A percentile compares a stretch with the other conserved stretches of the same genome.
These are phyloP conservation scores for Allium fistulosum DNA, from an alignment of 106 monocot genomes.

Conservation along the genomic window DNA sequence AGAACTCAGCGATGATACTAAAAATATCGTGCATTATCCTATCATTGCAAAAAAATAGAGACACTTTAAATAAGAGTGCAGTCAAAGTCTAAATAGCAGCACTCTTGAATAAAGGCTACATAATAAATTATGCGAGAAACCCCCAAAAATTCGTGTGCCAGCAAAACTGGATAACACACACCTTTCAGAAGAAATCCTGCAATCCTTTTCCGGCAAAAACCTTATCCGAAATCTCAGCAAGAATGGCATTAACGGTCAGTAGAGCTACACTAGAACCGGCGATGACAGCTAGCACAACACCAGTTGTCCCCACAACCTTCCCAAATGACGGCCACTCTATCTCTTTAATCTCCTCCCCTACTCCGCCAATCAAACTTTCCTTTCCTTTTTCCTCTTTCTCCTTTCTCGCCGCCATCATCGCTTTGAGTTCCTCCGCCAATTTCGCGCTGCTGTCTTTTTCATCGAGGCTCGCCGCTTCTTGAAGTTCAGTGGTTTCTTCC, in stretches of 20 bases:
- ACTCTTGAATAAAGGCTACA: too few species aligned
- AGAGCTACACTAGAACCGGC: constrained; percentile 79
- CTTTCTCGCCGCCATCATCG: constrained; percentile 32
- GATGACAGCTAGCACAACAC: constrained; percentile 83
- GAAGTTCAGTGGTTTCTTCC: background rate
- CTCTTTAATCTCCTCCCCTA: constrained; percentile 61
- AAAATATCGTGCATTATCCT: too few species aligned
- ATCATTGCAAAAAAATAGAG: too few species aligned
- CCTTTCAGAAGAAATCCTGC: constrained; percentile 60
- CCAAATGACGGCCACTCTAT: constrained; percentile 93
- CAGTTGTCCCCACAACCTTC: constrained; percentile 78
- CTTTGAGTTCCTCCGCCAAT: constrained; percentile 47
- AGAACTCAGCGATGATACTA: too few species aligned
- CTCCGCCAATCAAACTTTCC: constrained; percentile 36
- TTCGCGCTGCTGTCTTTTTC: constrained; percentile 5
- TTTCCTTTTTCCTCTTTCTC: constrained; percentile 14
- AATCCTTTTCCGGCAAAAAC: constrained; percentile 79
- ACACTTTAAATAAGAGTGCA: too few species aligned
- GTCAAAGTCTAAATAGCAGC: too few species aligned
- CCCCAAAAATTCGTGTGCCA: too few species aligned
- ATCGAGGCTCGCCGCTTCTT: background rate
- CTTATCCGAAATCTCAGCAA: constrained; percentile 82
- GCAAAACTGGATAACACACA: too few species aligned
- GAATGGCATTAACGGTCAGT: constrained; percentile 81
- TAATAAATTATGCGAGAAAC: too few species aligned